Evolutionary conservation across 202 grass and related monocot genomes (phyloP), one percentile per base, ranked within the genome.

Genomic region (Cymbopogon flexuosus): DNA sequence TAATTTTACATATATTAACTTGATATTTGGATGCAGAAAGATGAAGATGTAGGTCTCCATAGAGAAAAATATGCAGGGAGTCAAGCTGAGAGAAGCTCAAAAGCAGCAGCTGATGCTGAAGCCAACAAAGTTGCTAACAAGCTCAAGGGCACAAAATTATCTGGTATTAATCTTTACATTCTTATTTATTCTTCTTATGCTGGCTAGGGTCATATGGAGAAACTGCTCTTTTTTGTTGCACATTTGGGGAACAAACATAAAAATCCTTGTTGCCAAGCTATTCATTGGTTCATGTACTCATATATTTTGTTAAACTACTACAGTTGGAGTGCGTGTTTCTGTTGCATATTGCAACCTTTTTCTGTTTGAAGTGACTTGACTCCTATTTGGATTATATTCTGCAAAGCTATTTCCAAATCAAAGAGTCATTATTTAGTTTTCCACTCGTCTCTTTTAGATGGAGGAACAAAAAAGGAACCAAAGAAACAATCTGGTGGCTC

Each of bases 1-100:
- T 14, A 58, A 54, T 82, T 64, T 62, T 64, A 33, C 16, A 61
- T 61, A 29, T 78, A 29, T 42, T 12, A 37, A 81, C 57, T 88
- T 88, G 58, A 61, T 65, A 80, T 51, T 78, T 51, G 43, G 8
- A 45, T 79, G 78, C 90, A 98, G 96, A 98, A 83, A 91, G 86
- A 95, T 62, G 89, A 95, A 75, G 90, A 93, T 3, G 88, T 90
- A 27, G 80, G 78, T 68, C 67, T 57, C 35, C 89, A 91, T 51
- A 89, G 92, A 69, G 49, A 79, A 23, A 98, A 77, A 71, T 98
- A 94, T 82, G 86, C 95, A 8, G 95, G 95, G n/a, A 94, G 90
- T 62, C 95, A 98, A 88, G 87, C 95, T 82, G 90, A 93, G 40
- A 95, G 96, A 58, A 79, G 75, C 82, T 82, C 56, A 68, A 98